Evolutionary conservation across 805 yeast species (phyloP), one percentile per base, ranked within the genome.

Genomic region (Candida insectalens): DNA sequence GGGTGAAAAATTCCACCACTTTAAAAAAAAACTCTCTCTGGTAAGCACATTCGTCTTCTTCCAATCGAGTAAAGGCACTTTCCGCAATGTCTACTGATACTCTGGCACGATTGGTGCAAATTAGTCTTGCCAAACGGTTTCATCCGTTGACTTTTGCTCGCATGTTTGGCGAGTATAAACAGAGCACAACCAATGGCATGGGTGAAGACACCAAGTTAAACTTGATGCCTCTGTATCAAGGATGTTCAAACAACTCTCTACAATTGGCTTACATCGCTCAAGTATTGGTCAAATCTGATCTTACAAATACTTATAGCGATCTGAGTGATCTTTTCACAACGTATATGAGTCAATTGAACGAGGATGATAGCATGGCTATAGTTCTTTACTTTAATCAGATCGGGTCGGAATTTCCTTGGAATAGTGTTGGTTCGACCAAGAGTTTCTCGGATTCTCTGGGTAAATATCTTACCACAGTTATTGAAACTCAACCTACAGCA

Each of bases 191-290:
- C 9, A 20, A 43, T 7, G 22, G 33, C 7, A 34, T 33, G 3
- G 19, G 34, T 4, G 28, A 17, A 17, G 27, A 27, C 2, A 25
- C 25, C 5, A 37, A 33, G 8, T 27, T 50, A 4, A 51, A 48
- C 22, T 28, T 47, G 23, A 31, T 35, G 6, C 39, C 52, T 5
- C 29, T 51, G 23, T 48, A 41, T 28, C 27, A 37, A 3, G 36
- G 41, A 15, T 41, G 47, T 19, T 34, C 48, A 4, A 17, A 31
- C 13, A 38, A 35, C 12, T 43, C 45, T 7, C 30, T 45, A 6
- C 54, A 51, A 34, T 38, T 55, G 30, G 40, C 38, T n/a, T 55
- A 53, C 30, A 47, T 53, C 3, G 46, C 40, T 32, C 57, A 53
- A 34, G 37, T 49, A 5, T 37, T 53, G 16, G 42, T 55, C 4